Evolutionary conservation across 106 monocot species (phyloP), one percentile per base, ranked within the genome.

Genomic region (Apostasia ramifera): DNA sequence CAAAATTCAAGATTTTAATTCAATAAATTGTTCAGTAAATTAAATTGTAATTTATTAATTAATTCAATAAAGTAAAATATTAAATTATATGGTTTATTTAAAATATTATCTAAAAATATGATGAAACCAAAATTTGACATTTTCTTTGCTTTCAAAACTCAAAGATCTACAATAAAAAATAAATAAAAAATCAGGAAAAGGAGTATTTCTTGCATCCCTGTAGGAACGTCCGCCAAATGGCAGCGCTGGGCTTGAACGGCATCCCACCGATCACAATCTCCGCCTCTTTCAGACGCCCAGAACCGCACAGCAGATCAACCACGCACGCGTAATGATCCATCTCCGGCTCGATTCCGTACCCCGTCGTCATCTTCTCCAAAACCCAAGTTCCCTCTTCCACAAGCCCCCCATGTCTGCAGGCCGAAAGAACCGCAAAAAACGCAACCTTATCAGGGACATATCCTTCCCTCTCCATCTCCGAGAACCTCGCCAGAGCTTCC

Each of bases 151-250:
- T 5, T 50, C 6, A 4, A 50, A 50, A 50, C 50, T 50, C 50
- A 4, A 50, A 4, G 50, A 5, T 50, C 50, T 8, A 4, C 50
- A 50, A 50, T 50, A 50, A 4, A 5, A 50, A 5, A 50, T 8
- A 50, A 8, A 50, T 50, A 50, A 50, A 50, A 8, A 4, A 65
- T 65, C 48, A 65, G 37, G 37, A 5, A 65, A 65, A 55, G 10
- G n/a, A 40, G 65, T 74, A 80, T 63, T 49, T 86, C 70, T 75
- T 76, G 53, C 88, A 94, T 46, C 87, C 87, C 58, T 81, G 59
- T n/a, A 94, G 88, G 68, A 94, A 88, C n/a, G 55, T 76, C 1
- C 81, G 76, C 85, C 88, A 91, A 11, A 91, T 75, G 4, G 66
- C 66, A 43, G 81, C 70, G 73, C 74, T 81, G 44, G 87, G 91